Evolutionary conservation across 2,329 filamentous ascomycete species (phyloP), one percentile per base, ranked within the genome.

Genomic region (Fusarium kyushuense): DNA sequence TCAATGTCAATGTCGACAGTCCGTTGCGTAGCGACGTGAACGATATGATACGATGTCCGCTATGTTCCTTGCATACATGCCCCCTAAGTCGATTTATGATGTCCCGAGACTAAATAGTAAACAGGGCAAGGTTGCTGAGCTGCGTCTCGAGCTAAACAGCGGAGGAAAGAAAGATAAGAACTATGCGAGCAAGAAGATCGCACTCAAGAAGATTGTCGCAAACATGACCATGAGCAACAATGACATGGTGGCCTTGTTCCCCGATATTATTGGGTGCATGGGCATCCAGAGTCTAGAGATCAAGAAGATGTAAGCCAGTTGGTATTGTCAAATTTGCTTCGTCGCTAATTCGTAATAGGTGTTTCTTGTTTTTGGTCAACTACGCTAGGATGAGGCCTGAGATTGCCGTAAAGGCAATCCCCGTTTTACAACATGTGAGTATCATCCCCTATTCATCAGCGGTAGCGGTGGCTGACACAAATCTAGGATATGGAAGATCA

Each of bases 161-260:
- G 94, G 94, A 78, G 91, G 92, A 72, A 97, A 97, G 85, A 99
- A 98, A 84, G 96, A 99, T 84, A 98, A 97, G 87, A 97, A 96
- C 82, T 91, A 93, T 81, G 87, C 91, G 43, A 89, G 89, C 71
- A 99, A 98, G 86, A 98, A 98, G 87, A 96, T 97, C 77, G 94
- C 96, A 13, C 86, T 99, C 67, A 99, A 99, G 87, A 97, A 97
- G 86, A 98, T 99, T 73, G 96, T 99, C 74, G 96, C 96, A 78
- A 99, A 99, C 79, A 99, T 99, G 96, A 99, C 96, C 70, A 99
- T 99, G 96, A 98, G 95, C 87, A 99, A 99, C 83, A 99, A 98
- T 77, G 96, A 99, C 80, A 99, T 99, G 96, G 92, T 98, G 56
- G 94, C 93, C 38, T 84, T 99, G 53, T 99, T 99, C 74, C 94